Base-by-base conservation (phyloP, 73 alveolate genomes). In the Blepharisma japonicum region DNA sequence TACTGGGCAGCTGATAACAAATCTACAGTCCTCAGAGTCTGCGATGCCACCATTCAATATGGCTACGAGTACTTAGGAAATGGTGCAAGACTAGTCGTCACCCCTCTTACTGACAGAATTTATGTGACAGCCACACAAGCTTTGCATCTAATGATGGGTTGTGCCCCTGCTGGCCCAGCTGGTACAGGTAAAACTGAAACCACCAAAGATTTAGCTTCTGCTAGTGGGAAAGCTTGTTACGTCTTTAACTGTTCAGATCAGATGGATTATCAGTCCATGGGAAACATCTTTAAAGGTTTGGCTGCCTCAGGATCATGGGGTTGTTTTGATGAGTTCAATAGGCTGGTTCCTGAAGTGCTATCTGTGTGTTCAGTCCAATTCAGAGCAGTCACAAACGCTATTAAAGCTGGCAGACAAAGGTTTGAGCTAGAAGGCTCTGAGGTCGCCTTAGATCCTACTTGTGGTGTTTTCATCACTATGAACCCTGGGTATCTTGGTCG, bases 141-240 rank as follows among this genome's bases (percentile, higher is more conserved):
- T 46, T 91, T 98, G 61, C 99, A 98, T 86, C 85, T 98, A 89
- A 97, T 97, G 89, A 98, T 98, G 99, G 99, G 99, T 76, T 98
- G 99, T 87, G 98, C 99, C 7, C 99, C 99, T 6, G 99, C 99
- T n/a, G 99, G 99, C 18, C 99, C 99, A 1, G 99, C 99, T 23
- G 99, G 99, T 71, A 98, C 99, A 23, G 99, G 99, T n/a, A 98
- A 98, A 90, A 98, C 99, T 47, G 99, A 98, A 90, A 94, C 99
- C 25, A 98, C 99, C 67, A 98, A 98, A 88, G 99, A 98, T 90
- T 94, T 98, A 74, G 99, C 99, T 1, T 90, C 98, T 39, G 99
- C 99, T 14, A 82, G 97, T 96, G 99, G 97, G 7, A 98, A 98
- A 89, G 99, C 99, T 61, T 92, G 98, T 83, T 98, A 98, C 78